A percentile compares a stretch with the other conserved stretches of the same genome.
These are phyloP conservation scores for Rhodotorula babjevae DNA, from an alignment of 768 basidiomycete genomes.

Conservation along the genomic window DNA sequence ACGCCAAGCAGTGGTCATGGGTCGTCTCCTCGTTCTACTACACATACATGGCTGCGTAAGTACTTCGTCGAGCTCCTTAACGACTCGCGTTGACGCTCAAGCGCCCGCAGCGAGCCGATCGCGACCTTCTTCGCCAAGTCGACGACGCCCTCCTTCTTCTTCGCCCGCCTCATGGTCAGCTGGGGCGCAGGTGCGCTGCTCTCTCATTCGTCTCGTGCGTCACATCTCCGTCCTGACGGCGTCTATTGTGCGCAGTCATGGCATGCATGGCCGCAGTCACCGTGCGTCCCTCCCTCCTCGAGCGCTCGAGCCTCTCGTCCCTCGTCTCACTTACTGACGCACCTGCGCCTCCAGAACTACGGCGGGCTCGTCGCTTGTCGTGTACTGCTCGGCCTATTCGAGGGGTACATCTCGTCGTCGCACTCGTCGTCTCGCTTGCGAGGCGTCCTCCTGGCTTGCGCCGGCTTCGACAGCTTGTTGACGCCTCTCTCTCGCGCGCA, in stretches of 20 bases:
- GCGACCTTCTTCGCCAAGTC: neutral
- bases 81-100: no score
- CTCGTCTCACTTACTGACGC: neutral
- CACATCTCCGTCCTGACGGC: no score
- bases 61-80: no score
- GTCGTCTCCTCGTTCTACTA: conserved; percentile 4
- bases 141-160: conserved; percentile 6
- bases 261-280: conserved; percentile 3
- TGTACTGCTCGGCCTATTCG: conserved; percentile 1
- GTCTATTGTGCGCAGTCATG: neutral
- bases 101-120: neutral
- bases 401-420: neutral
- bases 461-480: no score
- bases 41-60: neutral
- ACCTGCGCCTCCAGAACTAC: no score
- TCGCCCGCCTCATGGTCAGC: conserved; percentile 12
- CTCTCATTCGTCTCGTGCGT: neutral
- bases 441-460: no score
- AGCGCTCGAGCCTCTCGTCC: no score
- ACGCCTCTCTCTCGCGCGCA: neutral
- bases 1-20: conserved; percentile 9
- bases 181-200: neutral
- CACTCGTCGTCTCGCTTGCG: no score
- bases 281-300: neutral
- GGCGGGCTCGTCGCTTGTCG: neutral